Evolutionary conservation across 1,284 basidiomycete genomes (phyloP).

Genomic region (Rhodotorula sp.): DNA sequence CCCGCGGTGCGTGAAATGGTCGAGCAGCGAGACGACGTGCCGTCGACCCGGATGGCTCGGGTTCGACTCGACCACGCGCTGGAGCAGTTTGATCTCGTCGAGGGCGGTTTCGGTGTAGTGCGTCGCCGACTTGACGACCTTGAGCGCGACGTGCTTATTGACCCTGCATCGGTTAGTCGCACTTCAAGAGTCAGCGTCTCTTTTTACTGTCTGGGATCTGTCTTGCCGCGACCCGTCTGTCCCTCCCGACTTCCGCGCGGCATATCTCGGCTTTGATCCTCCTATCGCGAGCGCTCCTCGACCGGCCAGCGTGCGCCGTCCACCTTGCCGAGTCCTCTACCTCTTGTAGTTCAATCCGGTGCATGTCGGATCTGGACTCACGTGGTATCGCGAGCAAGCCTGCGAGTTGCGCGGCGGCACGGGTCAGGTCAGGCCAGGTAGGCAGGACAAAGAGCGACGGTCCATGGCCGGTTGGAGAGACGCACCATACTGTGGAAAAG

Average conservation of each 20-base stretch:
- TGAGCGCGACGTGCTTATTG: slow-evolving; percentile 94
- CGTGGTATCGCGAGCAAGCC: slow-evolving; percentile 26
- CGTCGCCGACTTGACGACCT: slow-evolving; percentile 96
- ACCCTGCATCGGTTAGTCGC: slow-evolving; percentile 12
- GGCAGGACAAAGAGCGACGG: background rate
- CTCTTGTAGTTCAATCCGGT: too few species aligned
- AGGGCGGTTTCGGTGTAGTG: slow-evolving; percentile 97
- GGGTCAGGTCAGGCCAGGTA: background rate
- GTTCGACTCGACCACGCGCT: slow-evolving; percentile 86
- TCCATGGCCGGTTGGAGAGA: background rate
- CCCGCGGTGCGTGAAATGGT: slow-evolving; percentile 94
- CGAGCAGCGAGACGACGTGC: slow-evolving; percentile 92
- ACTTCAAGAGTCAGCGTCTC: background rate
- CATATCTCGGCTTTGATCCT: background rate
- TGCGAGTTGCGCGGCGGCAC: slow-evolving; percentile 9
- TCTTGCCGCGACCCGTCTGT: too few species aligned
- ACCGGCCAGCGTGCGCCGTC: too few species aligned
- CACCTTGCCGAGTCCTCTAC: too few species aligned
- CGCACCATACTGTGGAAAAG: slow-evolving; percentile 59
- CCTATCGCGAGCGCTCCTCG: background rate
- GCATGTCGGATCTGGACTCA: background rate
- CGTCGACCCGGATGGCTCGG: slow-evolving; percentile 69
- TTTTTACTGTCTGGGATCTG: background rate
- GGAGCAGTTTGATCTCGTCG: slow-evolving; percentile 97
- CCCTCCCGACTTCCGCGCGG: background rate